A percentile compares a stretch with the other conserved stretches of the same genome.
Evolutionary conservation across 441 rosid species (phyloP).

Genomic region (Syzygium syzygioides): DNA sequence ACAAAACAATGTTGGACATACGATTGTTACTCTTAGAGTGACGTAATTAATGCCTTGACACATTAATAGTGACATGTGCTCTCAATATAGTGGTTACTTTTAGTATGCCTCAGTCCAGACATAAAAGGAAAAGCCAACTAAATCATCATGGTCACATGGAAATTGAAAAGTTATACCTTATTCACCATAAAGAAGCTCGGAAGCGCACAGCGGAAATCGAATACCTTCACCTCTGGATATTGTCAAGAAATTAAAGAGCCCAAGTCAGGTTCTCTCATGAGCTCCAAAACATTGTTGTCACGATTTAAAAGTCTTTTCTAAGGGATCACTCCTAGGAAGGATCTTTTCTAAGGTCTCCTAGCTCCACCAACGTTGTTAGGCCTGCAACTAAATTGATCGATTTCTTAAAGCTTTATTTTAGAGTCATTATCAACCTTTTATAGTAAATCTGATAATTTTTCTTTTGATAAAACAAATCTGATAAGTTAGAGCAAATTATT

Average conservation of each 20-base stretch:
- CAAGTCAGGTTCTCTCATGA: not conserved
- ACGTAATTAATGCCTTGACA: not conserved
- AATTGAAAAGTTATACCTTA: not conserved
- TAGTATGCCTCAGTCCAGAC: not conserved
- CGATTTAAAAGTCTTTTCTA: not conserved
- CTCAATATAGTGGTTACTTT: not conserved
- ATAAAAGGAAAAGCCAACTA: not conserved
- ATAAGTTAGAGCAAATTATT: not conserved
- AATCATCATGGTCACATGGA: not conserved
- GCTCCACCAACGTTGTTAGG: no score
- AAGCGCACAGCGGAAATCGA: no score
- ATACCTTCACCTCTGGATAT: no score
- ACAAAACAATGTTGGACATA: accelerated
- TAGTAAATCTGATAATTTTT: no score
- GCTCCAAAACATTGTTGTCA: not conserved
- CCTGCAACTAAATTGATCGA: not conserved
- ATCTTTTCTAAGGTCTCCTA: no score
- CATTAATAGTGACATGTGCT: not conserved
- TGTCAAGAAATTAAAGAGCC: no score
- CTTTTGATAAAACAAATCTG: no score
- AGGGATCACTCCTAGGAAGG: not conserved
- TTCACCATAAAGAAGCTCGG: not conserved
- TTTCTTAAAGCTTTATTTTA: not conserved
- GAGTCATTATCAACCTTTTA: not conserved
- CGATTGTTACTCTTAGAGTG: accelerated